Percentiles rank a stretch among this genome's conserved stretches.
phyloP scores from a whole-genome alignment of 106 monocot genomes.

The Iris macrosiphon region DNA sequence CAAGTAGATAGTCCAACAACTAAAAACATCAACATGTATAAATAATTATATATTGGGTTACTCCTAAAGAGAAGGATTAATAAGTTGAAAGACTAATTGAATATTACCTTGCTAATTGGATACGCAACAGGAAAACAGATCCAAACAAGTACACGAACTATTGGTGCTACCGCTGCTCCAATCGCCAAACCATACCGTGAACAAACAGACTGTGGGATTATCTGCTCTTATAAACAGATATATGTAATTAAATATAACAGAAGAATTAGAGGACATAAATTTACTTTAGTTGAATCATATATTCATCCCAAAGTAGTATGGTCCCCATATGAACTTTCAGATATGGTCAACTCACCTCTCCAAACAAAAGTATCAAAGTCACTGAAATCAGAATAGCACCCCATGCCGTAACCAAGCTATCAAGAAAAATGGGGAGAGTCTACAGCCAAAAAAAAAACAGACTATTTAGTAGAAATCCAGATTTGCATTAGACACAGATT shows the following conservation, averaged over 20 bases:
- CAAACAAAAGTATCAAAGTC: constrained; percentile 89
- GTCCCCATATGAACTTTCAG: not conserved
- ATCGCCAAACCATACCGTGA: constrained; percentile 87
- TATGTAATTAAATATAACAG: not conserved
- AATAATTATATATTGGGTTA: too few species aligned
- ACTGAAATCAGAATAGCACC: constrained; percentile 92
- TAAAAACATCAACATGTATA: constrained; percentile 18
- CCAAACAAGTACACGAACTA: constrained; percentile 78
- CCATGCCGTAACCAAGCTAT: constrained; percentile 82
- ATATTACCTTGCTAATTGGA: constrained; percentile 94
- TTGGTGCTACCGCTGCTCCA: constrained; percentile 72
- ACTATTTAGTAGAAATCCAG: not conserved
- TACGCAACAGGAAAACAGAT: constrained; percentile 93
- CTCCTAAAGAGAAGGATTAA: too few species aligned
- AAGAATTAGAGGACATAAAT: too few species aligned
- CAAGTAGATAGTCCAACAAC: constrained; percentile 80
- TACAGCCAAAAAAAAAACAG: constrained; percentile 18
- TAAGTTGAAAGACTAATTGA: not conserved
- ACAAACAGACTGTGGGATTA: constrained; percentile 89
- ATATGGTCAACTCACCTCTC: constrained; percentile 59
- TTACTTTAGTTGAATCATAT: too few species aligned
- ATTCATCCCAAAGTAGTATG: not conserved
- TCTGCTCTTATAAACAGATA: constrained; percentile 26
- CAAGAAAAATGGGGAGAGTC: constrained; percentile 96
- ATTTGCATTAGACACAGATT: not conserved